Evolutionary conservation across 352 stramenopile genomes (phyloP), one percentile per base, ranked within the genome.

Genomic region (Phytophthora pini): DNA sequence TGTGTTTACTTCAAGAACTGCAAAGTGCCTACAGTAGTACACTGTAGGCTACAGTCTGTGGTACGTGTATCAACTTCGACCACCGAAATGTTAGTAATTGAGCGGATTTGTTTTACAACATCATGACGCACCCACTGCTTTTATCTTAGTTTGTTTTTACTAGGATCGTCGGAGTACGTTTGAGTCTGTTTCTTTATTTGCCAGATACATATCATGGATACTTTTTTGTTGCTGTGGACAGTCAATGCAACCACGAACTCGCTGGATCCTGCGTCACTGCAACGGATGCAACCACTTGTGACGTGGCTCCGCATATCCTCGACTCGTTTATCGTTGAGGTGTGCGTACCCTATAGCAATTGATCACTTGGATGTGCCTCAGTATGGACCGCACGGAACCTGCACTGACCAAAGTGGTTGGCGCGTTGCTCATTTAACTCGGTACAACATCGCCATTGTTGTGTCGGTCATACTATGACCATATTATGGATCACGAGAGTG

Each of bases 401-500:
- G 31, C 1, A 20, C 45, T n/a, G 45, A 39, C 22, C 45, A 51
- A 51, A 27, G 27, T 36, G 10, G 20, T n/a, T 6, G 13, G 41
- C 31, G 32, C 13, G 47, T 52, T 66, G 48, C 32, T 61, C 49
- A 59, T 50, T 50, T 34, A 52, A 27, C 11, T 29, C 2, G 10
- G 11, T 32, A 43, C 49, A 55, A 54, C 24, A 39, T 66, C 48
- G 43, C 31, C 41, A 40, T 55, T 43, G 41, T 31, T 49, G 50
- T 41, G 22, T 67, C 32, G 56, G 60, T 34, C 52, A 68, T 20
- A 20, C 17, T 20, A 20, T 20, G 17, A 20, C 17, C 17, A 20
- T 20, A 20, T 20, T 68, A 55, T 62, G 52, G 52, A 62, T 62
- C 52, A 27, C 51, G 53, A 47, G 59, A 51, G 36, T 50, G 41